A percentile compares a stretch with the other conserved stretches of the same genome.
Evolutionary conservation across 1,284 basidiomycete species (phyloP).

Genomic region (Volvariella surrecta): DNA sequence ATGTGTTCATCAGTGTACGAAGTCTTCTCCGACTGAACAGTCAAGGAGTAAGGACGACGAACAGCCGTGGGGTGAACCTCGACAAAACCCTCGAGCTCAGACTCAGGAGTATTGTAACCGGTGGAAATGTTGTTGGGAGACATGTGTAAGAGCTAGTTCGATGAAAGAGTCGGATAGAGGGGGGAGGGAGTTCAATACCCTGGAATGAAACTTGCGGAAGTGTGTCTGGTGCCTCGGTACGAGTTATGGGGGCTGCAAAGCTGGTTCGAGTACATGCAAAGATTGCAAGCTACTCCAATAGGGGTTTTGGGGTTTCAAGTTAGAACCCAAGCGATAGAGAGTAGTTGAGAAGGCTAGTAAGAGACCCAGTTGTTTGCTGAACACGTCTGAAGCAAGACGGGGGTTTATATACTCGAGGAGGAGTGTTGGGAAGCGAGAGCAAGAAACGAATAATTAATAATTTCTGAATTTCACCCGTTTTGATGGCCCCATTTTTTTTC

Average conservation of each 20-base stretch:
- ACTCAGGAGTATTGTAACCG: constrained; percentile 58
- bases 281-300: constrained; percentile 24
- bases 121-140: constrained; percentile 43
- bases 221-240: constrained; percentile 70
- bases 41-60: constrained; percentile 70
- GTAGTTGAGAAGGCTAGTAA: constrained; percentile 2
- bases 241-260: constrained; percentile 73
- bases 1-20: constrained; percentile 77
- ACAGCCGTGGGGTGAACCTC: constrained; percentile 82
- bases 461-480: background rate
- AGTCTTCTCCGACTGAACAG: constrained; percentile 81
- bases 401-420: constrained; percentile 9
- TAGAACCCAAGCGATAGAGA: constrained; percentile 7
- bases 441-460: constrained; percentile 7
- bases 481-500: no score
- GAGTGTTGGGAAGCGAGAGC: constrained; percentile 8
- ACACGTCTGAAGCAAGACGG: background rate
- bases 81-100: constrained; percentile 53
- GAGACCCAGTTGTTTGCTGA: constrained; percentile 6
- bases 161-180: constrained; percentile 13
- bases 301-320: constrained; percentile 8
- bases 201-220: constrained; percentile 52
- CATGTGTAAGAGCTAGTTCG: constrained; percentile 37
- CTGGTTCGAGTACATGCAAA: constrained; percentile 86
- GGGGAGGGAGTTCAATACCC: constrained; percentile 32